phyloP scores from a whole-genome alignment of 768 basidiomycete species.

The Suillus plorans region DNA sequence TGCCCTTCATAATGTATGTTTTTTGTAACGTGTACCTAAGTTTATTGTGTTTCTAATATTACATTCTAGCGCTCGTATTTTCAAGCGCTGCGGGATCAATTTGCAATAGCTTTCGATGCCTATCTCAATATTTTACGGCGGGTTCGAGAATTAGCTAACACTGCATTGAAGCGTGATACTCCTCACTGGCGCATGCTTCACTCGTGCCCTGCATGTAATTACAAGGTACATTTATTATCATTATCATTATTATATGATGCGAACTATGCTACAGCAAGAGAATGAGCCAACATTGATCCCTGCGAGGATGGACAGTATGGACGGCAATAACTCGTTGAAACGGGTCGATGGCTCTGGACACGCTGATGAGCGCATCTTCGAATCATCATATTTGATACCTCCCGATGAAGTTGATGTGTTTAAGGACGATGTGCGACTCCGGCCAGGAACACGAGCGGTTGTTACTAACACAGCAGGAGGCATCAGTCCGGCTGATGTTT shows the following conservation, averaged over 20 bases:
- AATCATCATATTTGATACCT: slow-evolving; percentile 28
- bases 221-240: slow-evolving; percentile 23
- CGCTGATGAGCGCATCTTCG: slow-evolving; percentile 19
- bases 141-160: slow-evolving; percentile 22
- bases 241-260: background rate
- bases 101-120: slow-evolving; percentile 35
- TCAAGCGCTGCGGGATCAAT: background rate
- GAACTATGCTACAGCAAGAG: background rate
- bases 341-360: slow-evolving; percentile 21
- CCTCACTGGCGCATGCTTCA: slow-evolving; percentile 32
- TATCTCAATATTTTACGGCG: slow-evolving; percentile 29
- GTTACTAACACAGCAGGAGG: background rate
- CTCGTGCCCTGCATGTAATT: slow-evolving; percentile 37
- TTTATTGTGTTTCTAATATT: slow-evolving; percentile 20
- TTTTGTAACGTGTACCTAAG: background rate
- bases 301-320: slow-evolving; percentile 26
- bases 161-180: slow-evolving; percentile 24
- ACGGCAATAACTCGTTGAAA: slow-evolving; percentile 36
- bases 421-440: slow-evolving; percentile 13
- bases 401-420: slow-evolving; percentile 27
- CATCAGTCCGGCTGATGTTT: background rate
- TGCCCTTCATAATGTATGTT: slow-evolving; percentile 19
- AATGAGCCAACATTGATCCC: slow-evolving; percentile 29
- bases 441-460: background rate
- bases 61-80: slow-evolving; percentile 11